Evolutionary conservation across 805 yeast genomes (phyloP).

Genomic region (Wickerhamiella dianesei): DNA sequence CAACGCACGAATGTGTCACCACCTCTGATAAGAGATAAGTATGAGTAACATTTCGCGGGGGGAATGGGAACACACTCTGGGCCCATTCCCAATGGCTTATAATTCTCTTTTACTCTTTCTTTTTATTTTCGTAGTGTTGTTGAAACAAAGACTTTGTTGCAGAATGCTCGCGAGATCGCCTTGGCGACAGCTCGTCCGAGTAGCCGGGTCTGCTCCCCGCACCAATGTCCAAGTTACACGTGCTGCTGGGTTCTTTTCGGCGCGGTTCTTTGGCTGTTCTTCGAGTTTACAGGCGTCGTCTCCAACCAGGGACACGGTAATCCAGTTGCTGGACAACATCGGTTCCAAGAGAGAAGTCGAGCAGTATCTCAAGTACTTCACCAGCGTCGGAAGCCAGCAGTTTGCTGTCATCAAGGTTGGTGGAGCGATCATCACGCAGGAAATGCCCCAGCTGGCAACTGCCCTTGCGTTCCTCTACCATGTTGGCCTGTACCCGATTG

Average conservation of each 20-base stretch:
- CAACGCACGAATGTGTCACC: background rate
- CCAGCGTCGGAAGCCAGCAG: slow-evolving; percentile 80
- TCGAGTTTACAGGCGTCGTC: background rate
- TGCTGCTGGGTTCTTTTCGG: background rate
- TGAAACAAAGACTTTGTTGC: too few relatives aligned
- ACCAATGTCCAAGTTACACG: too few relatives aligned
- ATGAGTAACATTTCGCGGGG: background rate
- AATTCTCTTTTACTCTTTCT: background rate
- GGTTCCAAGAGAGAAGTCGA: slow-evolving; percentile 97
- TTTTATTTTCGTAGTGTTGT: background rate
- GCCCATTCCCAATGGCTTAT: background rate
- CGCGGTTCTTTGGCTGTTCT: background rate
- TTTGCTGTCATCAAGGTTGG: slow-evolving; percentile 98
- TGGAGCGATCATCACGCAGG: slow-evolving; percentile 96
- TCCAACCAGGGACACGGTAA: slow-evolving; percentile 80
- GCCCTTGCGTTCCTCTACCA: slow-evolving; percentile 93
- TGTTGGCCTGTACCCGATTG: slow-evolving; percentile 93
- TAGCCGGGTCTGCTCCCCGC: background rate
- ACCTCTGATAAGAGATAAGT: background rate
- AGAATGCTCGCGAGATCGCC: background rate
- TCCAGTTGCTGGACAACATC: slow-evolving; percentile 85
- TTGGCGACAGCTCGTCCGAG: background rate
- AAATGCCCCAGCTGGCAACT: slow-evolving; percentile 82
- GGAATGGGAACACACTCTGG: background rate
- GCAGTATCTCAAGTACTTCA: slow-evolving; percentile 90